Evolutionary conservation across 345 rosid species (phyloP).

Genomic region (Atalantia buxifolia): DNA sequence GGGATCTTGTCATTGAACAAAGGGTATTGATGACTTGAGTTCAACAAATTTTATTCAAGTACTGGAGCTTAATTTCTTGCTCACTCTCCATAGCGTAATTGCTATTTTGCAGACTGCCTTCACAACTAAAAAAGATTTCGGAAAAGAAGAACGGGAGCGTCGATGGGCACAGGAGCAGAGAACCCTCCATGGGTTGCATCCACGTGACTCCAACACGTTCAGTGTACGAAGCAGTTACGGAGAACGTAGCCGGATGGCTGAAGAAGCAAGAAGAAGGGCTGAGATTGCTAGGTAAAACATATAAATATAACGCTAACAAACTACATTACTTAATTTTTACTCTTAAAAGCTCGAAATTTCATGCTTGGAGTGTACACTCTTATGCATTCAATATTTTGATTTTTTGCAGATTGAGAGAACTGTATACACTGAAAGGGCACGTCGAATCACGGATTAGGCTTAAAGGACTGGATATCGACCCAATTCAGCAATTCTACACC

Average conservation of each 20-base stretch:
- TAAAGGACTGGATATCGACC: constrained; percentile 58
- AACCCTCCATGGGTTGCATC: constrained; percentile 44
- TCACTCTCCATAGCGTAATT: background rate
- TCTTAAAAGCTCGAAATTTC: background rate
- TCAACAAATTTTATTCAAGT: background rate
- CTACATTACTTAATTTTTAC: too few species aligned
- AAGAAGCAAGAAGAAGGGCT: constrained; percentile 54
- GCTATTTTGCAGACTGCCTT: constrained; percentile 40
- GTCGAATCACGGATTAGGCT: constrained; percentile 44
- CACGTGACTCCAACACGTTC: constrained; percentile 47
- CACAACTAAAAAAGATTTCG: constrained; percentile 43
- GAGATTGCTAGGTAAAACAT: constrained; percentile 45
- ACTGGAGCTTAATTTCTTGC: background rate
- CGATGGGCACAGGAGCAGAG: constrained; percentile 60
- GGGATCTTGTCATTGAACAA: constrained; percentile 63
- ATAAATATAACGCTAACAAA: background rate
- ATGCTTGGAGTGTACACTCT: background rate
- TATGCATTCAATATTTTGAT: background rate
- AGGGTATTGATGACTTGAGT: constrained; percentile 29
- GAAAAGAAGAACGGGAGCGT: constrained; percentile 50
- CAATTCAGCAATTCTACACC: constrained; percentile 49
- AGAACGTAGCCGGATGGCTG: constrained; percentile 46
- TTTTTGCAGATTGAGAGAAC: constrained; percentile 48
- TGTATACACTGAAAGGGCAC: constrained; percentile 46
- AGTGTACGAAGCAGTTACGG: constrained; percentile 5